phyloP scores from a whole-genome alignment of 2,329 filamentous ascomycete species.

The Stachybotrys echinatus region DNA sequence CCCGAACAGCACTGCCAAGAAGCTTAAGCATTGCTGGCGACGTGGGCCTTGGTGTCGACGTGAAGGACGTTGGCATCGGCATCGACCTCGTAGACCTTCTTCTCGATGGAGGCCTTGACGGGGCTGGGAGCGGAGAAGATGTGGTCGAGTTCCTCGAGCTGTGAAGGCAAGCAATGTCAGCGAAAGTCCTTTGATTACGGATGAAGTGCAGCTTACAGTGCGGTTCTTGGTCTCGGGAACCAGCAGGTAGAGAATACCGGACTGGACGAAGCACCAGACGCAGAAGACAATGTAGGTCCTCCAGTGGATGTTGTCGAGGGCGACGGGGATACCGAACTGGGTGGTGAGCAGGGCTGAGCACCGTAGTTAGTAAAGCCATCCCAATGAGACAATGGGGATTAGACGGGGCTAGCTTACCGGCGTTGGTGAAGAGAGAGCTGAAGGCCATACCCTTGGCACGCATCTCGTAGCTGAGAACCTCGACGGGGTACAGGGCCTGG shows the following conservation, averaged over 20 bases:
- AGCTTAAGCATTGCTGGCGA: background rate
- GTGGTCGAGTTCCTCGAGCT: constrained; percentile 17
- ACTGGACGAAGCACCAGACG: constrained; percentile 35
- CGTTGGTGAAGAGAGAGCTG: constrained; percentile 36
- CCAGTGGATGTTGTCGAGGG: constrained; percentile 45
- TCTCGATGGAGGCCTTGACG: constrained; percentile 13
- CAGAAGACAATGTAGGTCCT: constrained; percentile 49
- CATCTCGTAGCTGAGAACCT: constrained; percentile 48
- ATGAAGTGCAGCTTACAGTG: constrained; percentile 20
- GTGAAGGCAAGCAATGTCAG: background rate
- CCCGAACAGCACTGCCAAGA: too few relatives aligned
- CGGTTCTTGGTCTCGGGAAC: constrained; percentile 46
- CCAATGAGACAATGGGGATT: background rate
- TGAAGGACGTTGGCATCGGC: constrained; percentile 11
- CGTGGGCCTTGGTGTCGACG: constrained; percentile 7
- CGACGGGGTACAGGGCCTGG: constrained; percentile 43
- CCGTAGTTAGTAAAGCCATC: constrained; percentile 19
- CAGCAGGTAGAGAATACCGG: constrained; percentile 39
- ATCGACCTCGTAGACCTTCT: constrained; percentile 14
- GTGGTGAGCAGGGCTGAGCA: constrained; percentile 28
- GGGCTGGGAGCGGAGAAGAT: constrained; percentile 14
- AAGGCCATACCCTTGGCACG: constrained; percentile 53
- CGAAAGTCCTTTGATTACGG: background rate
- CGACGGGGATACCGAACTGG: constrained; percentile 40
- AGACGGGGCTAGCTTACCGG: constrained; percentile 13